Evolutionary conservation across 352 stramenopile genomes (phyloP), one percentile per base, ranked within the genome.

Genomic region (Pythium phragmiticola): DNA sequence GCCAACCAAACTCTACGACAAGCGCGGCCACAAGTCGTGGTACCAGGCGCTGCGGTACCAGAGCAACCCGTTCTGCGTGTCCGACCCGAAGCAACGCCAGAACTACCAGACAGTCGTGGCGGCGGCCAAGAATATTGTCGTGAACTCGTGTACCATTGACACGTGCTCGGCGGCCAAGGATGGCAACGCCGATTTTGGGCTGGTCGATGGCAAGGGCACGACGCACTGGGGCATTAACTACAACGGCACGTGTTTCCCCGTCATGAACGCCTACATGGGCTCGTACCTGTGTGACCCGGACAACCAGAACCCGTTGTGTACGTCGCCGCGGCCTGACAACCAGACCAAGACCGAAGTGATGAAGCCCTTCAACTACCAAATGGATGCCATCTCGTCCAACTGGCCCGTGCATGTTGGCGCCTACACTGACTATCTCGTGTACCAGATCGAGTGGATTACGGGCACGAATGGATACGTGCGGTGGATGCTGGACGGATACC

Each of bases 371-470:
- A 87, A 82, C 67, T 90, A 90, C 60, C 79, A 91, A 57, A 91
- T 89, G 80, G 80, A 91, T 26, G 82, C 78, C 8, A 88, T 91
- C 54, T 91, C 80, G n/a, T 75, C 80, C 13, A 92, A 92, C 56
- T 92, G 80, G 82, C 74, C 74, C 11, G 72, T 92, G 36, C 78
- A 85, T 30, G 23, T 89, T 3, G 78, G 77, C 0, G 82, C 73
- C 0, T 90, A 92, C 64, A 56, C 72, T 7, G 76, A 82, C 45
- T 92, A 71, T 50, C 50, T 90, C 7, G 68, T 77, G 16, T 92
- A 92, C 51, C 82, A 92, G 46, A 36, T 92, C 23, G 82, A 92
- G 55, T 92, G 82, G 82, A 76, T 89, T 54, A 91, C 78, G 1
- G 82, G 82, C 14, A 53, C 72, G 51, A 77, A 80, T 42, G 82